These are phyloP conservation scores for Gypsophila paniculata DNA, from an alignment of 179 eudicot genomes.

Conservation along the genomic window DNA sequence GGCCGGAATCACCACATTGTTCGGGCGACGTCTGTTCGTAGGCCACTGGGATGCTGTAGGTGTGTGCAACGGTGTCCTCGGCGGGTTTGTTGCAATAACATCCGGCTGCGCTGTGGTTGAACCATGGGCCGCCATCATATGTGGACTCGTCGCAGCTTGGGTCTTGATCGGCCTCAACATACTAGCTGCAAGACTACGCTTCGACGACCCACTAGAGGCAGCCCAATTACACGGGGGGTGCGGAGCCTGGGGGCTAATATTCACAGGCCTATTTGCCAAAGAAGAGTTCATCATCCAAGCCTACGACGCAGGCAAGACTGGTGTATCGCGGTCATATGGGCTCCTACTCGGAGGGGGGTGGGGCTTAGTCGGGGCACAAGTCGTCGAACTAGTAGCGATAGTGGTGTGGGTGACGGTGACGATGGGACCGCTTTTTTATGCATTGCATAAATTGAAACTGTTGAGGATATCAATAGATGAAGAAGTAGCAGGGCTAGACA, in stretches of 20 bases:
- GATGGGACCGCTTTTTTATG: conserved; percentile 63
- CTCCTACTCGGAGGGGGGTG: conserved; percentile 65
- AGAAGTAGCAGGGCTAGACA: conserved; percentile 65
- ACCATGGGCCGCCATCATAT: conserved; percentile 39
- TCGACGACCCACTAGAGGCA: conserved; percentile 67
- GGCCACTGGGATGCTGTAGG: conserved; percentile 75
- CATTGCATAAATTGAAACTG: conserved; percentile 43
- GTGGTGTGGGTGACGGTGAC: conserved; percentile 64
- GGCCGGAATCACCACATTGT: conserved; percentile 50
- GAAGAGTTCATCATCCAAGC: conserved; percentile 56
- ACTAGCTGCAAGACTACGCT: conserved; percentile 37
- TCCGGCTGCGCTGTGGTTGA: conserved; percentile 70
- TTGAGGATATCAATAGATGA: conserved; percentile 55
- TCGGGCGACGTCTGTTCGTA: conserved; percentile 45
- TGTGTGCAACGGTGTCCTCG: conserved; percentile 72
- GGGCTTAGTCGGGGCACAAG: conserved; percentile 57
- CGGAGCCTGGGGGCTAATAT: conserved; percentile 72
- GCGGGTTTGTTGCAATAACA: conserved; percentile 72
- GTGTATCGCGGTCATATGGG: conserved; percentile 49
- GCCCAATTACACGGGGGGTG: conserved; percentile 68
- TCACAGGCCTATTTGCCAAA: conserved; percentile 61
- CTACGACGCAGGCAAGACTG: conserved; percentile 43
- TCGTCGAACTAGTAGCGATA: conserved; percentile 42
- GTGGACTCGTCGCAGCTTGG: conserved; percentile 60
- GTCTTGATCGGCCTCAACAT: conserved; percentile 62